These are phyloP conservation scores for Zanthoxylum bungeanum DNA, from an alignment of 345 rosid species.

Conservation along the genomic window DNA sequence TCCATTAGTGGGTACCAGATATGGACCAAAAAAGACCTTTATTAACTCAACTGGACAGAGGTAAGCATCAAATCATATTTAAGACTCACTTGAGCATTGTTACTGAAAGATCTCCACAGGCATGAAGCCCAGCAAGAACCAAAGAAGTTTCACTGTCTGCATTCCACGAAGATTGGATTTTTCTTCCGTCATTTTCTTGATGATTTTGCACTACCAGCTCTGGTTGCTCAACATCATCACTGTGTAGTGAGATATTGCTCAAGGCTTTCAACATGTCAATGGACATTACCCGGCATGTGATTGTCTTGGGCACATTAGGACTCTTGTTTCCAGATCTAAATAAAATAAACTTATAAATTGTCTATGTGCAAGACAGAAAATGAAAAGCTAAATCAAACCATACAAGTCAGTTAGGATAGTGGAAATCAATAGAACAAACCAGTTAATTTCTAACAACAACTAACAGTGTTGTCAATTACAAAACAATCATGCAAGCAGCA, in stretches of 20 bases:
- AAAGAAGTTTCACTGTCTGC: constrained; percentile 37
- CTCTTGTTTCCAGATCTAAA: constrained; percentile 62
- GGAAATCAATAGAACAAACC: neutral
- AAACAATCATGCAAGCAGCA: constrained; percentile 2
- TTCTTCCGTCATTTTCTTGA: constrained; percentile 12
- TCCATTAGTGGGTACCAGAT: neutral
- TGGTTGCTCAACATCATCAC: constrained; percentile 29
- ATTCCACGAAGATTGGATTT: constrained; percentile 24
- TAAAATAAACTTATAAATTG: constrained; percentile 28
- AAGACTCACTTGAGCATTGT: constrained; percentile 80
- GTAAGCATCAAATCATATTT: neutral
- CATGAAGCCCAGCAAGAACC: constrained; percentile 94
- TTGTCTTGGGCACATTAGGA: constrained; percentile 57
- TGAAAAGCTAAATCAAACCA: neutral
- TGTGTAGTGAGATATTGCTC: constrained; percentile 29
- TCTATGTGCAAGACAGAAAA: constrained; percentile 20
- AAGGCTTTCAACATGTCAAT: constrained; percentile 61
- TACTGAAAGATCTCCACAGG: constrained; percentile 94
- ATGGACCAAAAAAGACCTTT: neutral
- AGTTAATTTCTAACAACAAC: neutral
- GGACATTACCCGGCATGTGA: constrained; percentile 70
- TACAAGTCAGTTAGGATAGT: neutral
- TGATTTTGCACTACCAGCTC: constrained; percentile 18
- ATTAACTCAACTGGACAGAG: neutral
- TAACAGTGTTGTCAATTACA: neutral